These are phyloP conservation scores for Juncus effusus DNA, from an alignment of 176 grass and related monocot genomes.

Conservation along the genomic window DNA sequence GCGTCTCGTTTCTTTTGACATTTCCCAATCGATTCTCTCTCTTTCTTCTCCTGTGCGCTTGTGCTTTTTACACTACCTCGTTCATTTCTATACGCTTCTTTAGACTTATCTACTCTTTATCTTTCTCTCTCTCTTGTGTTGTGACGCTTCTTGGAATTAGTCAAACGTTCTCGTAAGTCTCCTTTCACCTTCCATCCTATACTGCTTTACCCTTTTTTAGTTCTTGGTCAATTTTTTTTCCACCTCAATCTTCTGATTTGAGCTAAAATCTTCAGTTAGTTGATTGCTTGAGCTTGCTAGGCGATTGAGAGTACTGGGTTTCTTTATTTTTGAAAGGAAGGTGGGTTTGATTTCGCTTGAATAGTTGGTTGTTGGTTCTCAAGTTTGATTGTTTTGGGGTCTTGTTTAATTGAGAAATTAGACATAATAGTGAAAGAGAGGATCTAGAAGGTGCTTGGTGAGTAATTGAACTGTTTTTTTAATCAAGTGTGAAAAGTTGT, in stretches of 20 bases:
- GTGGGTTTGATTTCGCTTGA: conserved; percentile 11
- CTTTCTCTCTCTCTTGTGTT: conserved; percentile 1
- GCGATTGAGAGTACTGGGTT: conserved; percentile 1
- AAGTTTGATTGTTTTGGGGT: background rate
- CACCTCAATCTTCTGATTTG: conserved; percentile 7
- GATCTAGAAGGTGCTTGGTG: background rate
- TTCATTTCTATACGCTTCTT: conserved; percentile 26
- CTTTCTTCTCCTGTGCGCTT: conserved; percentile 3
- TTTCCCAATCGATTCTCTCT: conserved; percentile 21
- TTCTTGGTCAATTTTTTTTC: background rate
- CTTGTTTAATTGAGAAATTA: conserved; percentile 3
- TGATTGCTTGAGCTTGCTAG: background rate
- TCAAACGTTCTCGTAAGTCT: conserved; percentile 36
- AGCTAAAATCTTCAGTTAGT: background rate
- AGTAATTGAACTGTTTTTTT: conserved; percentile 11
- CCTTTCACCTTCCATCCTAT: background rate
- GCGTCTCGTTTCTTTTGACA: conserved; percentile 24
- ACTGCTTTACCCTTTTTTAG: conserved; percentile 9
- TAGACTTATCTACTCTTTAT: background rate
- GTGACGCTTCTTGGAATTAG: conserved; percentile 7
- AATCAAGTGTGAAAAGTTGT: background rate
- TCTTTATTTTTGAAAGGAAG: conserved; percentile 5
- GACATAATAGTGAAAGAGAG: background rate
- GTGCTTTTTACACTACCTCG: conserved; percentile 26
- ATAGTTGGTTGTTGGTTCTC: background rate